phyloP scores from a whole-genome alignment of 1,284 basidiomycete genomes.

The Ceratobasidium papillatum region DNA sequence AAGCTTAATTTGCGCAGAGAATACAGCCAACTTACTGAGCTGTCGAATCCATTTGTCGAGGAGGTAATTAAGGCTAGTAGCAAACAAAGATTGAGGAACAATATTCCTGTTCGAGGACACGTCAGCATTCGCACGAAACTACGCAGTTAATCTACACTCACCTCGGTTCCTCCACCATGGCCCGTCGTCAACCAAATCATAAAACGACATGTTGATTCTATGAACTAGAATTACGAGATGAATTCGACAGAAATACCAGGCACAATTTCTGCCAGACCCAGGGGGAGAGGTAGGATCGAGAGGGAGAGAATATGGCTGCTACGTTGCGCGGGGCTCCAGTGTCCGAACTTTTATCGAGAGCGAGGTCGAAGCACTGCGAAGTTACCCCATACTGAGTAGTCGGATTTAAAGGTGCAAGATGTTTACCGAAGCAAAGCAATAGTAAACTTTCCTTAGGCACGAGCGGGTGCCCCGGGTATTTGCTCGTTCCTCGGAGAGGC shows the following conservation, averaged over 20 bases:
- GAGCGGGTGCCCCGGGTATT: conserved; percentile 31
- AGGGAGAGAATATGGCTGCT: not conserved
- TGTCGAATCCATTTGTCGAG: conserved; percentile 49
- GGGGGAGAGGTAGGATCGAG: not conserved
- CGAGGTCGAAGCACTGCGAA: conserved; percentile 3
- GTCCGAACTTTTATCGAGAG: conserved; percentile 12
- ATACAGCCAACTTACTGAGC: not conserved
- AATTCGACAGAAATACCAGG: not conserved
- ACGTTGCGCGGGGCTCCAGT: conserved; percentile 29
- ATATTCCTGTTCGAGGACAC: conserved; percentile 58
- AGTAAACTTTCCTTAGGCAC: conserved; percentile 8
- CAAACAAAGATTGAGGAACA: conserved; percentile 66
- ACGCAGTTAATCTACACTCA: conserved; percentile 45
- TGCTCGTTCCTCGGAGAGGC: conserved; percentile 25
- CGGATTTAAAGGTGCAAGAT: conserved; percentile 26
- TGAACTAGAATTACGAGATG: not conserved
- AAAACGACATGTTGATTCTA: conserved; percentile 34
- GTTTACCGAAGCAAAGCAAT: not conserved
- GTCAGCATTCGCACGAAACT: not conserved
- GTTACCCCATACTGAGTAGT: not conserved
- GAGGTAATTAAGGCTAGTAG: conserved; percentile 68
- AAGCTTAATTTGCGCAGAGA: not conserved
- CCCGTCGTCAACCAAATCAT: conserved; percentile 47
- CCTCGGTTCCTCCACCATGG: conserved; percentile 69
- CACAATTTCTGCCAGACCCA: not conserved